Evolutionary conservation across 257 asterid genomes (phyloP), one percentile per base, ranked within the genome.

Genomic region (Capsicum baccatum): DNA sequence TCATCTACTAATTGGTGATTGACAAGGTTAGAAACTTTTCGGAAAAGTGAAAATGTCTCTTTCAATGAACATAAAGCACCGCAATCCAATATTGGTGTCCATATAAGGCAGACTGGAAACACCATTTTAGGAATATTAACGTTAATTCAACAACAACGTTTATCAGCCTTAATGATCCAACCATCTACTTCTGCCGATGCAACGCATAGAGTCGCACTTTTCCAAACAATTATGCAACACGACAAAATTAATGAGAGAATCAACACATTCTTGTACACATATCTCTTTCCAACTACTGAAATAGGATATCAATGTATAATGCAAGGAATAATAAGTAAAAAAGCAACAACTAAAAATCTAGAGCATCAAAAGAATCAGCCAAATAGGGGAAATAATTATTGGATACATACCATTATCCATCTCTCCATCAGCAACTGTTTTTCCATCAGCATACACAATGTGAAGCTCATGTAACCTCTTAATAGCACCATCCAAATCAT

Each of bases 401-500:
- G 47, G 47, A 42, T 42, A 48, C 83, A 19, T 89, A 93, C 98
- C 96, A 71, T 83, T 87, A 55, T 79, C 92, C 85, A 83, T 47
- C 76, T 47, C 63, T 33, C 82, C 86, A 86, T 88, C 86, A 76
- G 90, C 48, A 84, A 85, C 85, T 66, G 90, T 63, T 82, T 84
- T 74, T 58, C 87, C 91, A 69, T 83, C 86, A 5, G 80, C 81
- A 85, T 86, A 82, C 68, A 86, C 90, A 67, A 87, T 86, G 19
- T 84, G 87, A 88, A 93, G 91, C 85, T 87, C 92, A 8, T 91
- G 84, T 86, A 94, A 85, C 86, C 89, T 89, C 90, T 88, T 87
- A 79, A 88, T 86, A 47, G 98, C 94, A 85, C 91, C 83, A 79
- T 91, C 92, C 87, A 94, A 48, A 85, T 94, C 92, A 81, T 87